Evolutionary conservation across 495 filamentous ascomycete species (phyloP).

Genomic region (Aspergillus sclerotioniger): DNA sequence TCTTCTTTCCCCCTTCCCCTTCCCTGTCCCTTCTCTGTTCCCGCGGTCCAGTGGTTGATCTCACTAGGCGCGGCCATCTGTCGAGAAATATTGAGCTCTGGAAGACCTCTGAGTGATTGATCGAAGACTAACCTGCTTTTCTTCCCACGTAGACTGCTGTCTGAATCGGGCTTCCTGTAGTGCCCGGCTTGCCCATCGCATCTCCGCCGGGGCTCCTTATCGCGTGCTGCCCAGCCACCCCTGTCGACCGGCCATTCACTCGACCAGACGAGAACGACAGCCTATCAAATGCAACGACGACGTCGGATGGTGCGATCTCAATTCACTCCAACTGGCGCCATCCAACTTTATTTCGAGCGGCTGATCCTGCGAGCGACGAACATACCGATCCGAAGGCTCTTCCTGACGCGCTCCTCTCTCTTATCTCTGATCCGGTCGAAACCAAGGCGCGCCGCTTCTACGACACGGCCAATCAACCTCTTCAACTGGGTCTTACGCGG

Average conservation of each 20-base stretch:
- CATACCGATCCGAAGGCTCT: not conserved
- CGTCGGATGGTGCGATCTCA: not conserved
- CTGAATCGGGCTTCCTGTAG: constrained; percentile 75
- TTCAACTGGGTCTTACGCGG: not conserved
- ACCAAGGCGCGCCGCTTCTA: not conserved
- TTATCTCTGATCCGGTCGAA: not conserved
- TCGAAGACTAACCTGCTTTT: constrained; percentile 39
- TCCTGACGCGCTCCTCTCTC: not conserved
- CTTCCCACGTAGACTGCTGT: constrained; percentile 58
- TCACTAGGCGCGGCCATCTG: constrained; percentile 19
- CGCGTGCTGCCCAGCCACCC: not conserved
- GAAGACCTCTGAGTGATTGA: constrained; percentile 18
- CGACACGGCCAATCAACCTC: not conserved
- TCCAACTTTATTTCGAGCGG: not conserved
- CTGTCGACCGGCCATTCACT: not conserved
- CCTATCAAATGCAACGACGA: constrained; percentile 5
- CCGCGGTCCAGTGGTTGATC: constrained; percentile 15
- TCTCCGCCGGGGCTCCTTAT: constrained; percentile 11
- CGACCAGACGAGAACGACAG: not conserved
- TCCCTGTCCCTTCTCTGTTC: constrained; percentile 24
- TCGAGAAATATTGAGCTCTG: constrained; percentile 13
- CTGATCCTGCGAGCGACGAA: not conserved
- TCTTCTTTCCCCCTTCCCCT: constrained; percentile 9
- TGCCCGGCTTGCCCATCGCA: not conserved
- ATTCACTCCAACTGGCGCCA: constrained; percentile 7